phyloP scores from a whole-genome alignment of 2,329 filamentous ascomycete species.

The Exophiala bonariae region DNA sequence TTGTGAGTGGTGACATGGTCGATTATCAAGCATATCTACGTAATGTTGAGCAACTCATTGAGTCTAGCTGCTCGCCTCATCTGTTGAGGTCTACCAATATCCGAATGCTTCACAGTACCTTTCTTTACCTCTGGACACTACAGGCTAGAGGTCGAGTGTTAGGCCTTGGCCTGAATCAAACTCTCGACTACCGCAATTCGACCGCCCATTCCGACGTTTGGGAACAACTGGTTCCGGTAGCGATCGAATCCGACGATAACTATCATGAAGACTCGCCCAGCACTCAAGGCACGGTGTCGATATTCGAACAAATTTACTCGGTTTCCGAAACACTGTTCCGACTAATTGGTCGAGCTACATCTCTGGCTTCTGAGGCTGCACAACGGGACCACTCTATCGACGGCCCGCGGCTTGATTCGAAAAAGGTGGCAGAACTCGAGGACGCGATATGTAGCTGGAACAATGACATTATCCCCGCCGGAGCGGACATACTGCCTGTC shows the following conservation, averaged over 20 bases:
- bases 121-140: conserved; percentile 5
- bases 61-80: not conserved
- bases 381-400: not conserved
- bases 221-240: not conserved
- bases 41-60: conserved; percentile 3
- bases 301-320: conserved; percentile 10
- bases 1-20: conserved; percentile 10
- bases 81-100: conserved; percentile 2
- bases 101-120: conserved; percentile 11
- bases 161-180: not conserved
- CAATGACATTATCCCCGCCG: not conserved
- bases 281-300: conserved; percentile 1
- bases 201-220: not conserved
- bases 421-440: conserved; percentile 2
- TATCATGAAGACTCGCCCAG: not conserved
- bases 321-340: conserved; percentile 4
- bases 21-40: conserved; percentile 7
- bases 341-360: conserved; percentile 1
- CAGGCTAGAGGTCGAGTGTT: not conserved
- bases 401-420: conserved; percentile 1
- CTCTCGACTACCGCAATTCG: not conserved
- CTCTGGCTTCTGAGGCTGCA: not conserved
- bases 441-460: conserved; percentile 7
- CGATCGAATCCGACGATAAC: not conserved
- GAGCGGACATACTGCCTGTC: not conserved